These are phyloP conservation scores for Lithospermum erythrorhizon DNA, from an alignment of 257 asterid genomes.

Conservation along the genomic window DNA sequence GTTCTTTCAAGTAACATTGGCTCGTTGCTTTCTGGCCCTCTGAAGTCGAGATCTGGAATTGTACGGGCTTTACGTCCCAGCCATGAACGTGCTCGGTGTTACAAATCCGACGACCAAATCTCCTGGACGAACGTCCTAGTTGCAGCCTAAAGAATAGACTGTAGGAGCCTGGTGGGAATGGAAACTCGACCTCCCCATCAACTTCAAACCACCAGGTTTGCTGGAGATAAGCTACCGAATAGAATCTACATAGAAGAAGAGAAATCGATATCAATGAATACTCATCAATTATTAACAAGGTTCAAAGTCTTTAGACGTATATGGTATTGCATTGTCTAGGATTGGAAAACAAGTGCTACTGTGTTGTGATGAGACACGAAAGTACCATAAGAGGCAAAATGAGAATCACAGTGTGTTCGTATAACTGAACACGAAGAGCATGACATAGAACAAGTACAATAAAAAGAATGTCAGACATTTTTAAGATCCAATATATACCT, in stretches of 20 bases:
- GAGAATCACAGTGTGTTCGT: not conserved
- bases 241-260: constrained; percentile 33
- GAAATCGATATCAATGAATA: not conserved
- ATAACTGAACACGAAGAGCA: not conserved
- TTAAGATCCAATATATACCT: not conserved
- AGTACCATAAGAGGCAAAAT: not conserved
- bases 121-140: constrained; percentile 48
- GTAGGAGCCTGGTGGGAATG: constrained; percentile 66
- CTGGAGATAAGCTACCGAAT: constrained; percentile 79
- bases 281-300: not conserved
- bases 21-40: constrained; percentile 68
- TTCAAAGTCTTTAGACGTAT: not conserved
- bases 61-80: constrained; percentile 79
- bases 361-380: not conserved
- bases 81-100: constrained; percentile 76
- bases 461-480: not conserved
- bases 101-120: constrained; percentile 58
- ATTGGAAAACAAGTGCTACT: not conserved
- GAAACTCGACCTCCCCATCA: constrained; percentile 81
- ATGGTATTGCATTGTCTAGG: not conserved
- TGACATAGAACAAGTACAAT: not conserved
- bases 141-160: constrained; percentile 75
- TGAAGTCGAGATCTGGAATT: constrained; percentile 60
- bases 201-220: constrained; percentile 98
- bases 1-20: constrained; percentile 67